These are phyloP conservation scores for Macaranga tanarius DNA, from an alignment of 441 rosid species.

Conservation along the genomic window DNA sequence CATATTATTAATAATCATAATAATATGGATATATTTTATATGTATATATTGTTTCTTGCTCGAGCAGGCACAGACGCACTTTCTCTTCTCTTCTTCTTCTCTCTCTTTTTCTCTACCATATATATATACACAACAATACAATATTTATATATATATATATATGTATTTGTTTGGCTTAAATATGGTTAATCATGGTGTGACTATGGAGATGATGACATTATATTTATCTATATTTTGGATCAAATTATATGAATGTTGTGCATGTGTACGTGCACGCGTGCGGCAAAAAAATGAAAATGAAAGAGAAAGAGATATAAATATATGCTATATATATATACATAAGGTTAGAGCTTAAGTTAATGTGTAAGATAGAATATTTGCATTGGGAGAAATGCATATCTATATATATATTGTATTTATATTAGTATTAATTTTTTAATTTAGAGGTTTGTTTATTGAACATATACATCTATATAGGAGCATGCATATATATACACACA, in stretches of 20 bases:
- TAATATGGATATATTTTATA: not conserved
- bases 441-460: no score
- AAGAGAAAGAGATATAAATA: conserved; percentile 16
- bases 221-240: not conserved
- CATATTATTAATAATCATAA: conserved; percentile 1
- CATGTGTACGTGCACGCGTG: conserved; percentile 40
- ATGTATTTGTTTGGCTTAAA: conserved; percentile 24
- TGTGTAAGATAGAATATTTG: conserved; percentile 10
- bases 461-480: no score
- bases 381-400: conserved; percentile 18
- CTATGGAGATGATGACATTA: conserved; percentile 7
- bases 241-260: conserved; percentile 16
- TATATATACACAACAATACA: no score
- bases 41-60: not conserved
- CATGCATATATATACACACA: no score
- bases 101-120: conserved; percentile 8
- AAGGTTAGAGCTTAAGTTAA: conserved; percentile 1
- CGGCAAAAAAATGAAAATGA: conserved; percentile 11
- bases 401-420: no score
- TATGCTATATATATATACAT: conserved; percentile 12
- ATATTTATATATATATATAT: not conserved
- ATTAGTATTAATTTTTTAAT: no score
- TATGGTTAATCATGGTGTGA: conserved; percentile 28
- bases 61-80: not conserved
- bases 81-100: not conserved